These are phyloP conservation scores for Blastomyces percursus DNA, from an alignment of 2,329 filamentous ascomycete species.

Conservation along the genomic window DNA sequence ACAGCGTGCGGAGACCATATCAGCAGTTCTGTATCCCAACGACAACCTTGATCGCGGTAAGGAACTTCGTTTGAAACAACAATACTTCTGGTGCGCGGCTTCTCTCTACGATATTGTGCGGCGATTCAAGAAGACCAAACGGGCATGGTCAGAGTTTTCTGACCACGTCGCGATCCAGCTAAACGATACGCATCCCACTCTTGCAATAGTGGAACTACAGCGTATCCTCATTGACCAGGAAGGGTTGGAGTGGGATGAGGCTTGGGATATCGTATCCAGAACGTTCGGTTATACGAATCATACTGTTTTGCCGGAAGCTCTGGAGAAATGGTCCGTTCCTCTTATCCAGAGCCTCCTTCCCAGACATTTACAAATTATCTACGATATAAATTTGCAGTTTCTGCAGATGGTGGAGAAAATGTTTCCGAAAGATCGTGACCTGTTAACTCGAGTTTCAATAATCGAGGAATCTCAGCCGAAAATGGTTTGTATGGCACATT, in stretches of 20 bases:
- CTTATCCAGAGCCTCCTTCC: constrained; percentile 86
- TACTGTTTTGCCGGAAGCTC: constrained; percentile 88
- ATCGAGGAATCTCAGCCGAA: constrained; percentile 95
- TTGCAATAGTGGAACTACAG: constrained; percentile 91
- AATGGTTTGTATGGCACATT: constrained; percentile 94
- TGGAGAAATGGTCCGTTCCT: constrained; percentile 97
- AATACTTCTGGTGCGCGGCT: constrained; percentile 99
- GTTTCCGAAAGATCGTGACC: constrained; percentile 80
- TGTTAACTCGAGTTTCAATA: constrained; percentile 81
- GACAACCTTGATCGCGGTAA: constrained; percentile 95
- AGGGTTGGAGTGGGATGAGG: constrained; percentile 83
- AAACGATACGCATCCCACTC: constrained; percentile 93
- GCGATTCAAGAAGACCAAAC: constrained; percentile 94
- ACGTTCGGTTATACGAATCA: constrained; percentile 98
- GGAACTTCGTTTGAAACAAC: constrained; percentile 94
- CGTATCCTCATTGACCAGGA: constrained; percentile 84
- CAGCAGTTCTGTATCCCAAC: constrained; percentile 92
- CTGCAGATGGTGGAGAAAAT: constrained; percentile 78
- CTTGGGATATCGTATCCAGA: constrained; percentile 68
- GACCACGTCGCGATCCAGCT: constrained; percentile 95
- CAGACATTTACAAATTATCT: constrained; percentile 92
- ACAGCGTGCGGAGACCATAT: constrained; percentile 97
- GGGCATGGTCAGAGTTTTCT: constrained; percentile 81
- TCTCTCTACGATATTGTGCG: constrained; percentile 94
- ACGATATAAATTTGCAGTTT: constrained; percentile 95